These are phyloP conservation scores for Saccharomyces hybrid DNA, from an alignment of 1,139 yeast species.

Conservation along the genomic window DNA sequence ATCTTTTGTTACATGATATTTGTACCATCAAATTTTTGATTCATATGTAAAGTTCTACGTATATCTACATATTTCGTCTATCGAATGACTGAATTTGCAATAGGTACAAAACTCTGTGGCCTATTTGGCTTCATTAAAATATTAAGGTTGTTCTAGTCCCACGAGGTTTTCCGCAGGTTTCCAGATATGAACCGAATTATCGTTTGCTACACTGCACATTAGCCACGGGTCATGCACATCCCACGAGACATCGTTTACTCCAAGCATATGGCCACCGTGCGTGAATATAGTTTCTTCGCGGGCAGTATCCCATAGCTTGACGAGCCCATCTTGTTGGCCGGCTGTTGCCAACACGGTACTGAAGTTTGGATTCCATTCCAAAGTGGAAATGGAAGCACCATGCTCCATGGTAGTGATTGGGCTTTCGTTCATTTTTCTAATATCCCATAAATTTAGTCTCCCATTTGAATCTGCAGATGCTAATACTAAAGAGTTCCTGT, in stretches of 20 bases:
- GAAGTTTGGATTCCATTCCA: conserved; percentile 70
- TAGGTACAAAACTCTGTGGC: neutral
- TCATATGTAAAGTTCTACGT: neutral
- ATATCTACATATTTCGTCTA: neutral
- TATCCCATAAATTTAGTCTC: conserved; percentile 56
- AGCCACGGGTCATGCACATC: conserved; percentile 72
- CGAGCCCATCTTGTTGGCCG: conserved; percentile 59
- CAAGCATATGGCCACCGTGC: conserved; percentile 88
- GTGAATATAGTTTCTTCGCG: conserved; percentile 47
- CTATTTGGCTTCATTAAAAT: neutral
- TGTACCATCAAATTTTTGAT: neutral
- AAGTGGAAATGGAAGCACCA: conserved; percentile 56
- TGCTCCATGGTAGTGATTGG: conserved; percentile 35
- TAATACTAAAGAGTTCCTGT: conserved; percentile 44
- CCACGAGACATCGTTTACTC: conserved; percentile 85
- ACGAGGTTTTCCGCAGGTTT: conserved; percentile 41
- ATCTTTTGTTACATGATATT: neutral
- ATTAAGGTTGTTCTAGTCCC: conserved; percentile 5
- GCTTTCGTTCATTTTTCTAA: conserved; percentile 40
- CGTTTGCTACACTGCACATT: conserved; percentile 78
- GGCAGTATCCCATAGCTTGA: conserved; percentile 61
- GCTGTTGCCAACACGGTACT: conserved; percentile 61
- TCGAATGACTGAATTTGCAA: neutral
- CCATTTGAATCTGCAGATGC: conserved; percentile 73
- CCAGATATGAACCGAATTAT: conserved; percentile 85